phyloP scores from a whole-genome alignment of 768 basidiomycete genomes.

The Sarcodon aspratus region DNA sequence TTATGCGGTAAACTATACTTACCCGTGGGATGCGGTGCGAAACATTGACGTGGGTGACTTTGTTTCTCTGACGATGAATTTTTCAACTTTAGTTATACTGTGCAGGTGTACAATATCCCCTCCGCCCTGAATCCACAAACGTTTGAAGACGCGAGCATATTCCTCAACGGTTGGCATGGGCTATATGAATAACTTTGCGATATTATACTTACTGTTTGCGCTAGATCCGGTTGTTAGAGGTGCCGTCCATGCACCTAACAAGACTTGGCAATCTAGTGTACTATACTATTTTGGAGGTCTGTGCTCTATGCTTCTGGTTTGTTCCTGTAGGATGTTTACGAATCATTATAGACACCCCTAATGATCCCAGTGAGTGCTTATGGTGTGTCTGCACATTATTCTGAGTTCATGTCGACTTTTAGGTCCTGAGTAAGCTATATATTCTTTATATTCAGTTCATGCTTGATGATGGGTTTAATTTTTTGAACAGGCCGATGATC shows the following conservation, averaged over 20 bases:
- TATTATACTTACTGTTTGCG: background rate
- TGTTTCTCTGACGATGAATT: background rate
- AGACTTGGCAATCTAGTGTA: background rate
- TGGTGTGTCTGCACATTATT: background rate
- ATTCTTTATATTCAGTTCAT: background rate
- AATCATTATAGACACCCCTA: background rate
- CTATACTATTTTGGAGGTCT: background rate
- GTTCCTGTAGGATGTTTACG: too few species aligned
- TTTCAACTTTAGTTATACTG: background rate
- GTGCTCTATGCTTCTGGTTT: too few species aligned
- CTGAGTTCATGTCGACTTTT: background rate
- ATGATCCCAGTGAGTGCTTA: background rate
- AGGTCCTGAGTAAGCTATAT: background rate
- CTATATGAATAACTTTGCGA: background rate
- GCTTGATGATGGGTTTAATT: background rate
- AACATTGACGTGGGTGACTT: constrained; percentile 4
- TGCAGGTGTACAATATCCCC: constrained; percentile 16
- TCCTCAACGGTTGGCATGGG: constrained; percentile 44
- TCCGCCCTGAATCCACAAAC: constrained; percentile 34
- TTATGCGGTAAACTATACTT: constrained; percentile 61
- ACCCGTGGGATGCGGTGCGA: constrained; percentile 30
- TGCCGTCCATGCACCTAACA: constrained; percentile 1
- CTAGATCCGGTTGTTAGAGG: constrained; percentile 1
- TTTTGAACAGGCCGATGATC: constrained; percentile 37
- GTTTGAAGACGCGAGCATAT: constrained; percentile 37